phyloP scores from a whole-genome alignment of 345 rosid genomes.

The Rhizophora mangle region DNA sequence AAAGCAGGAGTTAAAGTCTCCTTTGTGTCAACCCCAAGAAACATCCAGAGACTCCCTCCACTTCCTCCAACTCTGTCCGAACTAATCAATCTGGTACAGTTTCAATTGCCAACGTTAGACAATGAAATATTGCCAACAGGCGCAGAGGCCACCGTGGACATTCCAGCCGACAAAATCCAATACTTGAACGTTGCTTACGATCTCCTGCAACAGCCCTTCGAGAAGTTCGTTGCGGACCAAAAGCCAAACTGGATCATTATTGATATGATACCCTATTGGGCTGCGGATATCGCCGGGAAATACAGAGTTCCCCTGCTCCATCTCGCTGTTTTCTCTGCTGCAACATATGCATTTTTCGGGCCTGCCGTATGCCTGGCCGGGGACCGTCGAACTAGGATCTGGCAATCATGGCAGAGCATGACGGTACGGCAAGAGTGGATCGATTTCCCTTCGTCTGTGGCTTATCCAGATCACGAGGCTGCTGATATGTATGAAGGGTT shows the following conservation, averaged over 20 bases:
- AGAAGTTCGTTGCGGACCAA: slow-evolving; percentile 6
- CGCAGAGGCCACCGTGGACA: slow-evolving; percentile 37
- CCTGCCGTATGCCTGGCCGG: slow-evolving; percentile 6
- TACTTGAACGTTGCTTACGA: slow-evolving; percentile 31
- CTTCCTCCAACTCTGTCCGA: slow-evolving; percentile 15
- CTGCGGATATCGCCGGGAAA: slow-evolving; percentile 16
- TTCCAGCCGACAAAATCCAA: slow-evolving; percentile 20
- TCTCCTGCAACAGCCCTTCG: slow-evolving; percentile 25
- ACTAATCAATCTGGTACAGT: background rate
- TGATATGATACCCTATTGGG: slow-evolving; percentile 25
- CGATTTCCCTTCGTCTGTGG: slow-evolving; percentile 18
- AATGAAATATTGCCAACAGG: slow-evolving; percentile 13
- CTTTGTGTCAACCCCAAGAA: slow-evolving; percentile 20
- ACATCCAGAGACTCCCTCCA: slow-evolving; percentile 26
- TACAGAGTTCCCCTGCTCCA: slow-evolving; percentile 11
- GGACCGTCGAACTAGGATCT: background rate
- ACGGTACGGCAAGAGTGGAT: slow-evolving; percentile 21
- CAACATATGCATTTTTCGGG: background rate
- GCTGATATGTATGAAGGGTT: background rate
- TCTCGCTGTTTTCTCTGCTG: slow-evolving; percentile 23
- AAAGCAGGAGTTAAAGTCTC: slow-evolving; percentile 22
- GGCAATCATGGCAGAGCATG: slow-evolving; percentile 16
- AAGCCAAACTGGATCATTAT: slow-evolving; percentile 29
- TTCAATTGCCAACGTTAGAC: slow-evolving; percentile 24
- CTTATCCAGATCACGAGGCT: slow-evolving; percentile 14